phyloP scores from a whole-genome alignment of 2,329 filamentous ascomycete genomes.

The Ascochyta fabae region DNA sequence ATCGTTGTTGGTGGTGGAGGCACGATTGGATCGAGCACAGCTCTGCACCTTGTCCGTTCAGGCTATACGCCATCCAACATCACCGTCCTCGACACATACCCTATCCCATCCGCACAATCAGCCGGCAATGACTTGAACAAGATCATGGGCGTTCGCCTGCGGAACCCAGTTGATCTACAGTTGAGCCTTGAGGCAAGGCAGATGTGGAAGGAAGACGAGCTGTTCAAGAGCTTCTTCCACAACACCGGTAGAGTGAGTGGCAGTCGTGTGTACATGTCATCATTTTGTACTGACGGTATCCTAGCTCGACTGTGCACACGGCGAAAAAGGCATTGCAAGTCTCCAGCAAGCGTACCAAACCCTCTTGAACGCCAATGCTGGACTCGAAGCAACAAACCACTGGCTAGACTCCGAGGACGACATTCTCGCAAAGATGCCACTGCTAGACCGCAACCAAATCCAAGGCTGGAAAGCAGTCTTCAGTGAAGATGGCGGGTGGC shows the following conservation, averaged over 20 bases:
- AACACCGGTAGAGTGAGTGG: slow-evolving; percentile 48
- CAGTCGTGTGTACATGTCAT: not conserved
- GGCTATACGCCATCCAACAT: slow-evolving; percentile 56
- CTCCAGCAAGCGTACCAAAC: slow-evolving; percentile 48
- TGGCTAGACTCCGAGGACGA: slow-evolving; percentile 56
- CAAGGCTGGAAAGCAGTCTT: slow-evolving; percentile 57
- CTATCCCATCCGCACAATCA: slow-evolving; percentile 55
- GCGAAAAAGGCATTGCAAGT: slow-evolving; percentile 48
- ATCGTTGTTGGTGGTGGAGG: slow-evolving; percentile 59
- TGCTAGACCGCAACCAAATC: slow-evolving; percentile 51
- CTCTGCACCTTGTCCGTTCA: slow-evolving; percentile 58
- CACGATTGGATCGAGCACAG: slow-evolving; percentile 59
- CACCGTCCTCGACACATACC: slow-evolving; percentile 57
- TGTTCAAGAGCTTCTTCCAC: slow-evolving; percentile 57
- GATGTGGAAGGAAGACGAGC: slow-evolving; percentile 54
- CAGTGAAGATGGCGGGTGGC: slow-evolving; percentile 55
- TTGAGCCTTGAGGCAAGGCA: slow-evolving; percentile 43
- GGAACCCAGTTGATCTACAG: slow-evolving; percentile 50
- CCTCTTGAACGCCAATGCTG: slow-evolving; percentile 39
- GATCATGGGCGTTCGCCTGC: slow-evolving; percentile 51
- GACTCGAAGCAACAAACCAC: slow-evolving; percentile 49
- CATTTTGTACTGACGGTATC: slow-evolving; percentile 4
- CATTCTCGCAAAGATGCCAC: slow-evolving; percentile 51
- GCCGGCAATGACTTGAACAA: slow-evolving; percentile 61
- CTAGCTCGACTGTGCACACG: slow-evolving; percentile 41